These are phyloP conservation scores for Porcisia deanei DNA, from an alignment of 208 protist genomes.

Conservation along the genomic window DNA sequence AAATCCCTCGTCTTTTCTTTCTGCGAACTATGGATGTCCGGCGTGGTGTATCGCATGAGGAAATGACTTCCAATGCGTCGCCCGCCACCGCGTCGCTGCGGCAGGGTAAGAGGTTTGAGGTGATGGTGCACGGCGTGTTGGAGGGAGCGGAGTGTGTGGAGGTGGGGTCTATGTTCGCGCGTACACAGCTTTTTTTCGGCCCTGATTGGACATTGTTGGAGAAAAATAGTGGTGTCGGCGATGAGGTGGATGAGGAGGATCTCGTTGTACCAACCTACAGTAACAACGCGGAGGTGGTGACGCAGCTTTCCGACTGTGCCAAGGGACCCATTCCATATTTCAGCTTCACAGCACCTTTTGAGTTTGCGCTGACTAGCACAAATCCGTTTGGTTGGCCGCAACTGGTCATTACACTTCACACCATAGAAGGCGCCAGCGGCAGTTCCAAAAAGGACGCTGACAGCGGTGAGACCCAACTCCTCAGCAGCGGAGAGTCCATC, in stretches of 20 bases:
- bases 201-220: conserved; percentile 73
- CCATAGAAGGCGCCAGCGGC: conserved; percentile 39
- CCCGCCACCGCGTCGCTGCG: background rate
- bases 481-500: conserved; percentile 53
- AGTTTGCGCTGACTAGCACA: conserved; percentile 78
- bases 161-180: conserved; percentile 60
- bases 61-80: background rate
- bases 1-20: background rate
- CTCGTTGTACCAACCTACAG: conserved; percentile 56
- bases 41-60: background rate
- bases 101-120: conserved; percentile 56
- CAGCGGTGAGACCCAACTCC: conserved; percentile 39
- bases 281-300: conserved; percentile 81
- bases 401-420: conserved; percentile 79
- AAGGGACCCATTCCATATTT: conserved; percentile 67
- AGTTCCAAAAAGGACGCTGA: conserved; percentile 29
- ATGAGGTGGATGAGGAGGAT: conserved; percentile 16
- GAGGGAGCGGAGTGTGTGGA: conserved; percentile 81
- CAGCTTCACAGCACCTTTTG: conserved; percentile 76
- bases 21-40: background rate
- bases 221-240: conserved; percentile 6
- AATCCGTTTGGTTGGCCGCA: conserved; percentile 87
- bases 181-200: conserved; percentile 86
- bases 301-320: conserved; percentile 69
- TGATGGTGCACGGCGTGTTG: conserved; percentile 79